These are phyloP conservation scores for Casuarina glauca DNA, from an alignment of 306 rosid species.

Conservation along the genomic window DNA sequence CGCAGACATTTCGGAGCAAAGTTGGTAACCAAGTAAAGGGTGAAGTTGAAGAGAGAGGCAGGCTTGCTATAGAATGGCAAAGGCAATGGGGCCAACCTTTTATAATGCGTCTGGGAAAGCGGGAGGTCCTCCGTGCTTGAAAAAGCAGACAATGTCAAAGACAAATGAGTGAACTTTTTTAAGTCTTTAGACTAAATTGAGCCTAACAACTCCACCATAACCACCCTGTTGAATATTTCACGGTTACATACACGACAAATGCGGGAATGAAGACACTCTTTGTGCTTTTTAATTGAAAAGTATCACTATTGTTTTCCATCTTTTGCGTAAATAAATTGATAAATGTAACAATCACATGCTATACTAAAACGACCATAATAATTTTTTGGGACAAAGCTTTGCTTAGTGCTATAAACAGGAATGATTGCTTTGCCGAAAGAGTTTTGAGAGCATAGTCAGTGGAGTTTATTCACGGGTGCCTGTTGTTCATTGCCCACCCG, in stretches of 20 bases:
- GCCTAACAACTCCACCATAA: not conserved
- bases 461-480: not conserved
- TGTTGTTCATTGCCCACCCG: not conserved
- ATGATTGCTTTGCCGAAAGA: not conserved
- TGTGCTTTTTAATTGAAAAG: not conserved
- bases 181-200: not conserved
- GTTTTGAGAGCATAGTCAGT: not conserved
- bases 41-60: conserved; percentile 4
- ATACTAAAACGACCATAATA: not conserved
- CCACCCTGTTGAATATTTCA: not conserved
- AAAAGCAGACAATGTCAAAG: conserved; percentile 4
- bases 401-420: not conserved
- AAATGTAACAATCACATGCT: too few relatives aligned
- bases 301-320: too few relatives aligned
- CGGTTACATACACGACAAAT: not conserved
- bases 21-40: not conserved
- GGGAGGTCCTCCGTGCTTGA: conserved; percentile 14
- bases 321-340: too few relatives aligned
- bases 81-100: conserved; percentile 9
- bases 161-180: conserved; percentile 13
- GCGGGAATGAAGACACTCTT: not conserved
- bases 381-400: not conserved
- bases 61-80: conserved; percentile 4
- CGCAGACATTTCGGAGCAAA: conserved; percentile 27
- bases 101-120: conserved; percentile 20